Evolutionary conservation across 2,329 filamentous ascomycete species (phyloP).

Genomic region (Xylaria multiplex): DNA sequence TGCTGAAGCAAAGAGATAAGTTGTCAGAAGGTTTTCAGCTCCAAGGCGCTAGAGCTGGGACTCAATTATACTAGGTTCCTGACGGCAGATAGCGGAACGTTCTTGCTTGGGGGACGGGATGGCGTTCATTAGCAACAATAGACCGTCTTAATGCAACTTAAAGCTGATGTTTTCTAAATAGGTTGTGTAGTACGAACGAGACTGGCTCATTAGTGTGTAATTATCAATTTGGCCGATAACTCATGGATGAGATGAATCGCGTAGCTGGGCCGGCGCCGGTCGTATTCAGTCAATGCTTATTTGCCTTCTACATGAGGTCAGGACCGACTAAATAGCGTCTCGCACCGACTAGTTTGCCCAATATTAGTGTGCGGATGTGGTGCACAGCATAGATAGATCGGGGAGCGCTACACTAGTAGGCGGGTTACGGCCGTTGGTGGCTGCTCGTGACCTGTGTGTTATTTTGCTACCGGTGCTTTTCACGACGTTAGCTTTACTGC

Average conservation of each 20-base stretch:
- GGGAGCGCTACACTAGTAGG: neutral
- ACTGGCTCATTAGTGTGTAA: neutral
- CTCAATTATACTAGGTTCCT: slow-evolving; percentile 1
- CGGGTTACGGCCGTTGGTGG: neutral
- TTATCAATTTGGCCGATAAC: no score
- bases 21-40: slow-evolving; percentile 12
- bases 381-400: no score
- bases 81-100: neutral
- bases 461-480: slow-evolving; percentile 3
- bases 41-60: neutral
- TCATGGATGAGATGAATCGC: neutral
- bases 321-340: neutral
- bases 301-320: neutral
- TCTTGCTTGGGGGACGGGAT: neutral
- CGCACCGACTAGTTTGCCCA: neutral
- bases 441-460: neutral
- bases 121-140: neutral
- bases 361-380: no score
- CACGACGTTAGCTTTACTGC: neutral
- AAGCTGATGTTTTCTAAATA: no score
- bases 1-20: slow-evolving; percentile 1
- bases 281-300: neutral
- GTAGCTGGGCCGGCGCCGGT: neutral
- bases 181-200: neutral
- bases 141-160: neutral